Evolutionary conservation across 1,139 yeast species (phyloP), one percentile per base, ranked within the genome.

Genomic region (Pichia sorboxylosa): DNA sequence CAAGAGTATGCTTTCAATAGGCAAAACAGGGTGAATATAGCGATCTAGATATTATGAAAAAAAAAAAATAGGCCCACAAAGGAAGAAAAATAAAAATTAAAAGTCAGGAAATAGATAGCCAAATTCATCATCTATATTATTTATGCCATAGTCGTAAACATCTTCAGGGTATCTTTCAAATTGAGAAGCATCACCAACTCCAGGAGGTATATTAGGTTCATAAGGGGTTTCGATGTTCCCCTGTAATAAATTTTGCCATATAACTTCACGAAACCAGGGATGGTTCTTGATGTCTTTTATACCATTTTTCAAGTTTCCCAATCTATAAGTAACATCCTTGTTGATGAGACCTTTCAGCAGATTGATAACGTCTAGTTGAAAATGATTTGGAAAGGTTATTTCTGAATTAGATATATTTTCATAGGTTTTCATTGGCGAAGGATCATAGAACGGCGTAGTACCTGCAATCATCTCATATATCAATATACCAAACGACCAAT

Each of bases 381-480:
- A 57, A 44, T 61, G 66, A 36, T 60, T 58, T 10, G 77, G 77
- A 41, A 58, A 69, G 38, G 58, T 64, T 29, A 70, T 59, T 31
- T 68, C 64, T 26, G 76, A 73, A 28, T 63, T 61, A 30, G 69
- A 60, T 37, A 71, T 71, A 45, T 70, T 71, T 46, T 71, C 77
- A 49, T 71, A 71, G 17, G 77, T 71, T 47, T 70, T 70, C 71
- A 71, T 69, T 11, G 77, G 77, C 1, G 75, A 67, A 16, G 72
- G 61, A 46, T 71, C 77, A 47, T 70, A 71, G 46, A 71, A 71
- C 26, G 78, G 78, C 1, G 78, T 71, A 44, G 68, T 69, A 13
- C 78, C 78, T 10, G 75, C 69, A 46, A 71, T 58, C 78, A 71
- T 71, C 51, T 71, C 78, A 47, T 63, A 71, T 29, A 71, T 70